Base-by-base conservation (phyloP, 2,329 filamentous ascomycete genomes). In the Chaetomium strumarium region DNA sequence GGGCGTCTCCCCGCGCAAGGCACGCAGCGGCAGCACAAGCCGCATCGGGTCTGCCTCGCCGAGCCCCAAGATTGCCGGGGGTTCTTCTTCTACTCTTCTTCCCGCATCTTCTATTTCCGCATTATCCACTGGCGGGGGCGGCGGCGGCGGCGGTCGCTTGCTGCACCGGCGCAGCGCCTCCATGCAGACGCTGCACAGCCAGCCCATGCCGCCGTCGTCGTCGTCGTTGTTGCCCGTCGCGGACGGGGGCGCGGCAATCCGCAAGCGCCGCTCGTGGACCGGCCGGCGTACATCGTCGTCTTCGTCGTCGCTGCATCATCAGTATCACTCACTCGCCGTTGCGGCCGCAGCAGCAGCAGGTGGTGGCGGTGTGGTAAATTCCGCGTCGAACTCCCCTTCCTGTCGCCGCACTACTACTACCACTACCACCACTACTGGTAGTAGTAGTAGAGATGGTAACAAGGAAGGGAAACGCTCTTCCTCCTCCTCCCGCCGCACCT, bases 1-100 rank as follows among this genome's bases (percentile, higher is more conserved):
- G 34, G 72, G 66, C 55, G 63, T 64, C 16, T 70, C 70, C 37
- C 69, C 70, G 31, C 67, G 76, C 59, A 79, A 76, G 64, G 62
- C 41, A 52, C 53, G 58, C 24, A 50, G 51, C 42, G 5, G 55
- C 17, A 49, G 41, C 41, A 36, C 55, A 3, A 51, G 39, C 29
- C 45, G 46, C n/a, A 47, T 30, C 31, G 36, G 39, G 2, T 40
- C 56, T 24, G 41, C 39, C n/a, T 46, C 55, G 9, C 40, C 53
- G 11, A 36, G 37, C 14, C 38, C 49, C 7, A 36, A 41, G 43
- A n/a, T 42, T 1, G 12, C 40, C 13, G 19, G 20, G 10, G 12
- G n/a, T n/a, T n/a, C n/a, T n/a, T n/a, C 40, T 12, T 14, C 40
- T n/a, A 24, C 24, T 24, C 4, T 24, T 24, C 4, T 24, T 24